Percentiles rank a stretch among this genome's conserved stretches.
These are phyloP conservation scores for Rhizopus arrhizus DNA, from an alignment of 371 early-diverging fungal species.

Conservation along the genomic window DNA sequence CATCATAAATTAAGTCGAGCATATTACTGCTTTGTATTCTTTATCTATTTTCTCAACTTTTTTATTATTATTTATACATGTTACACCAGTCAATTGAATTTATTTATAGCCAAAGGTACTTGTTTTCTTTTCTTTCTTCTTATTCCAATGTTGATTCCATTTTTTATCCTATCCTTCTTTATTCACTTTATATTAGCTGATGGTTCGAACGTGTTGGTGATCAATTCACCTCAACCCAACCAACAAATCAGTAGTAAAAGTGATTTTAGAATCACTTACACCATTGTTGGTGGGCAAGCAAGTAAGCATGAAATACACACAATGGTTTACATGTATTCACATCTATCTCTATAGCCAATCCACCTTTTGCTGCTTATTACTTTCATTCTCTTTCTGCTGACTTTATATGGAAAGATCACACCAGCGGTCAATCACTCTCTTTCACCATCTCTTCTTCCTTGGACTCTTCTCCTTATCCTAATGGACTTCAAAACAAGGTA, in stretches of 20 bases:
- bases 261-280: constrained; percentile 11
- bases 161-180: background rate
- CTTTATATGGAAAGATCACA: constrained; percentile 26
- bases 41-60: no score
- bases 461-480: constrained; percentile 19
- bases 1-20: no score
- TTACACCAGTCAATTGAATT: background rate
- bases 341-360: constrained; percentile 14
- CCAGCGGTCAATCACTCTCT: constrained; percentile 11
- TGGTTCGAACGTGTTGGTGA: background rate
- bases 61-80: background rate
- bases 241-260: constrained; percentile 16
- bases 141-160: background rate
- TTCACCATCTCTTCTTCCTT: constrained; percentile 14
- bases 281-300: constrained; percentile 22
- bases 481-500: constrained; percentile 9
- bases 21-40: no score
- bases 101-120: background rate
- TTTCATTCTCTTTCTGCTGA: constrained; percentile 18
- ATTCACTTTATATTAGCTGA: background rate
- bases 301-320: constrained; percentile 7
- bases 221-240: constrained; percentile 18
- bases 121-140: background rate
- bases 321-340: background rate
- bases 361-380: constrained; percentile 12